These are phyloP conservation scores for Agastache rugosa DNA, from an alignment of 257 asterid genomes.

Conservation along the genomic window DNA sequence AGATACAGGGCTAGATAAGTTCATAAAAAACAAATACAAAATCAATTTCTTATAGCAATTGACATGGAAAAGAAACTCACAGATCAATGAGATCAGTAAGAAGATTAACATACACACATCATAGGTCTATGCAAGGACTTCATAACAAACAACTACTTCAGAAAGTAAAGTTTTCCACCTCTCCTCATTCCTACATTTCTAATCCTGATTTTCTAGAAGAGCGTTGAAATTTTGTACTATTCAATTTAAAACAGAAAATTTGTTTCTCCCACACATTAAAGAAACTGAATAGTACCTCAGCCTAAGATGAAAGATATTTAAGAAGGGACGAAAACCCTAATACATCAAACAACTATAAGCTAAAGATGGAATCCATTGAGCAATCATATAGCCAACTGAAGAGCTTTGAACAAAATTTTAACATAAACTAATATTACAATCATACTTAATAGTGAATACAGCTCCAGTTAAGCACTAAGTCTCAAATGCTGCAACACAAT, in stretches of 20 bases:
- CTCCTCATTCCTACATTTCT: not conserved
- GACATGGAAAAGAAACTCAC: constrained; percentile 24
- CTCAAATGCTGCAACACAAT: constrained; percentile 1
- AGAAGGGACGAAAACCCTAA: not conserved
- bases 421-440: constrained; percentile 1
- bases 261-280: not conserved
- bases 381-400: not conserved
- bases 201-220: constrained; percentile 18
- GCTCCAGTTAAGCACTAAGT: constrained; percentile 3
- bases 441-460: constrained; percentile 9
- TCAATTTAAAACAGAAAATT: not conserved
- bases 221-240: not conserved
- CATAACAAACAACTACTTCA: constrained; percentile 14
- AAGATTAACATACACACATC: not conserved
- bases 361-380: not conserved
- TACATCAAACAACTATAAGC: not conserved
- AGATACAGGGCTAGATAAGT: constrained; percentile 16
- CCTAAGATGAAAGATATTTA: constrained; percentile 5
- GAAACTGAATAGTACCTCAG: constrained; percentile 10
- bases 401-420: constrained; percentile 8
- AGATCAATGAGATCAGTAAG: not conserved
- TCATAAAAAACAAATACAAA: constrained; percentile 5
- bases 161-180: constrained; percentile 5
- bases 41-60: constrained; percentile 1
- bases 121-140: not conserved